phyloP scores from a whole-genome alignment of 768 basidiomycete species.

The Calocybe indica region DNA sequence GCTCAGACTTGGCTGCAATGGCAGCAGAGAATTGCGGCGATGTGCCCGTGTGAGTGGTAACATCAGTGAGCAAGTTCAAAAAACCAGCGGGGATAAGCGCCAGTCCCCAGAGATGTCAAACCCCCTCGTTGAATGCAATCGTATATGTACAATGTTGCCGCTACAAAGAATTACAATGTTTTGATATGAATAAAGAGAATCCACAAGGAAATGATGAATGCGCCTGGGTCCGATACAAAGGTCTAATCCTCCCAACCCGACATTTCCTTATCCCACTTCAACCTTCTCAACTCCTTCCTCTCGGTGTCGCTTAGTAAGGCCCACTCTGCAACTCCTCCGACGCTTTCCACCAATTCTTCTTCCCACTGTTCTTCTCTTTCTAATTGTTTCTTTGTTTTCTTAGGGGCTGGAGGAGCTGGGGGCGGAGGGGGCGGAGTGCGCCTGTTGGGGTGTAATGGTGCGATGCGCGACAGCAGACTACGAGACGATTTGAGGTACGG shows the following conservation, averaged over 20 bases:
- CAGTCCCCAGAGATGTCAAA: too few relatives aligned
- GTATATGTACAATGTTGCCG: too few relatives aligned
- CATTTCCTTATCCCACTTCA: constrained; percentile 60
- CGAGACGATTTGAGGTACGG: constrained; percentile 63
- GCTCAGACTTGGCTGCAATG: background rate
- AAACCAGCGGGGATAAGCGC: too few relatives aligned
- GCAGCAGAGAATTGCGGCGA: background rate
- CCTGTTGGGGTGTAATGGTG: constrained; percentile 70
- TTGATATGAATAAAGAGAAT: too few relatives aligned
- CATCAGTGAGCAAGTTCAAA: too few relatives aligned
- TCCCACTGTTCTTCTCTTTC: constrained; percentile 77
- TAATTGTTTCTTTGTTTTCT: constrained; percentile 77
- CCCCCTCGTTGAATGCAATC: too few relatives aligned
- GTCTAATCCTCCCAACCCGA: constrained; percentile 49
- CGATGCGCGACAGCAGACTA: constrained; percentile 58
- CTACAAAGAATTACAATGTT: too few relatives aligned
- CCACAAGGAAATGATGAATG: too few relatives aligned
- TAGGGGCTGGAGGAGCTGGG: constrained; percentile 64
- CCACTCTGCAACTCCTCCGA: constrained; percentile 64
- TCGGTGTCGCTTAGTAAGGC: constrained; percentile 40
- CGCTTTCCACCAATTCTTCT: constrained; percentile 67
- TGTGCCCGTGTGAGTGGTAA: too few relatives aligned
- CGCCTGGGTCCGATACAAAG: background rate
- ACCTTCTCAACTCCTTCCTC: constrained; percentile 47
- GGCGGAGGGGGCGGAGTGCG: constrained; percentile 68